Evolutionary conservation across 179 eudicot species (phyloP), one percentile per base, ranked within the genome.

Genomic region (Silene coronaria): DNA sequence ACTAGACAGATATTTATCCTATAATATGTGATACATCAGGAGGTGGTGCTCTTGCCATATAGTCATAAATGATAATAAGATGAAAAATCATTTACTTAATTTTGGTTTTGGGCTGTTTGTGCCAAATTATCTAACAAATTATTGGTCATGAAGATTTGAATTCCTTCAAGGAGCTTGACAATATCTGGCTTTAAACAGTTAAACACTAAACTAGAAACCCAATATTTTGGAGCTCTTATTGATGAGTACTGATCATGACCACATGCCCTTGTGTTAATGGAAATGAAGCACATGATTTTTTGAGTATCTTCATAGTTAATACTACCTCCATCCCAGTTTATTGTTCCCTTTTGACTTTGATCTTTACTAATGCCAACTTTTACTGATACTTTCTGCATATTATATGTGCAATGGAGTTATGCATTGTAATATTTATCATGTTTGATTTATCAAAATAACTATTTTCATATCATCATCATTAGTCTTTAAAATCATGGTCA

Each of bases 1-100:
- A 51, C 58, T 53, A 70, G 38, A 51, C 26, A 70, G 14, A 48
- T 70, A 67, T 45, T 9, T 67, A 23, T 36, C 51, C 53, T 67
- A 67, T 7, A 36, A 34, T 19, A 67, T 34, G 45, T 21, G 32
- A 30, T 61, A n/a, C 10, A 66, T 60, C 28, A 21, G 14, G 3
- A 12, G 26, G 14, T 61, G 30, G 30, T 61, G 65, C 16, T 23
- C 65, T 23, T 61, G 65, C 65, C 30, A 61, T 12, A 67, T 34
- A 19, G 9, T 67, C 51, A n/a, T 19, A 67, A n/a, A 36, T 34
- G 5, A 34, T 36, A 9, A 10, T 19, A 34, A 34, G 38, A 34
- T 9, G 42, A 34, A 17, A 30, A 19, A 34, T 67, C 24, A 38
- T 34, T 5, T 17, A 45, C 5, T 30, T 36, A 6, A 2, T 19